Percentiles rank a stretch among this genome's conserved stretches.
Conservation (phyloP, 2,329 filamentous ascomycete genomes). For the Achaetomium macrosporum region DNA sequence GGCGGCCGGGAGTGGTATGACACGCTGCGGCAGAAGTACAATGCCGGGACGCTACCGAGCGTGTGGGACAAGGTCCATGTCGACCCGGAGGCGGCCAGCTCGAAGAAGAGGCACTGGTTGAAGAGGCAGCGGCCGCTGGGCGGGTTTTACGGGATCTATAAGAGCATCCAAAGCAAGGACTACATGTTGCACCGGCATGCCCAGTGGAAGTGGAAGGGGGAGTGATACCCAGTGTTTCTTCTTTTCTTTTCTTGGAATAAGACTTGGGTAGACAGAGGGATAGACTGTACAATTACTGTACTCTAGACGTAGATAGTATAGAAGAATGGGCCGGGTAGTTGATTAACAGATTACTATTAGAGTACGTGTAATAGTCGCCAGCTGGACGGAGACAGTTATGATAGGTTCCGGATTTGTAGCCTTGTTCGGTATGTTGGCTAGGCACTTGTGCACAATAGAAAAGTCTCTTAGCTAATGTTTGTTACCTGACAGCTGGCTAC, state of each 20-base stretch:
- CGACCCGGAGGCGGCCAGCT: constrained; percentile 27
- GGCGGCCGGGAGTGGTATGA: constrained; percentile 55
- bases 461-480: too few species aligned
- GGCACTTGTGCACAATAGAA: too few species aligned
- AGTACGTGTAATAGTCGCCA: too few species aligned
- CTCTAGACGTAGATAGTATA: not conserved
- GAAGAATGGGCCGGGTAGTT: not conserved
- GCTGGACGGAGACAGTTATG: too few species aligned
- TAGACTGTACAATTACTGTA: constrained; percentile 3
- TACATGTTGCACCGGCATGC: constrained; percentile 49
- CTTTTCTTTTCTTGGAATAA: not conserved
- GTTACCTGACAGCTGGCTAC: too few species aligned
- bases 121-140: constrained; percentile 50
- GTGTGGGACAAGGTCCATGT: constrained; percentile 68
- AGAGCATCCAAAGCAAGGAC: constrained; percentile 52
- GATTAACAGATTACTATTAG: too few species aligned
- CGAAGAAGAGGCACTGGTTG: constrained; percentile 37
- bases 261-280: not conserved
- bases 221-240: constrained; percentile 4
- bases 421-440: too few species aligned
- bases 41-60: constrained; percentile 54
- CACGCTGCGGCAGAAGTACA: constrained; percentile 55
- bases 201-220: constrained; percentile 46
- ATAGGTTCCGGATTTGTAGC: too few species aligned
- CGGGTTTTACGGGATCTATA: constrained; percentile 54